Conservation (phyloP, 495 filamentous ascomycete genomes). For the Neurospora sp. region DNA sequence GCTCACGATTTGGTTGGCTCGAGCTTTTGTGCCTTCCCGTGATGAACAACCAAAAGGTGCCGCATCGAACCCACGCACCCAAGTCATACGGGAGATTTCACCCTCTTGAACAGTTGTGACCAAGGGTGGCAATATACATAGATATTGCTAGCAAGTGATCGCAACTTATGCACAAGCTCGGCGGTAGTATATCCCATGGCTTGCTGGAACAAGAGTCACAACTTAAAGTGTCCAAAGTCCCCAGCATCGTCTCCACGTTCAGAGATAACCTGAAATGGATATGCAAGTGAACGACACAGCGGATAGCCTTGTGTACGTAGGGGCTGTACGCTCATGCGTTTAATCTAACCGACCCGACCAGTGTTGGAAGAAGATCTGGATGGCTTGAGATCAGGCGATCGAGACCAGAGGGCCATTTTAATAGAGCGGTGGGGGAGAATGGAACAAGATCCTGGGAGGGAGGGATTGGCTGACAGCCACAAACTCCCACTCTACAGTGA, state of each 20-base stretch:
- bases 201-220: not conserved
- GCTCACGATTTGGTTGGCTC: not conserved
- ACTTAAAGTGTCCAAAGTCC: not conserved
- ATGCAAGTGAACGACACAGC: not conserved
- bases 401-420: slow-evolving; percentile 4
- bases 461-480: slow-evolving; percentile 1
- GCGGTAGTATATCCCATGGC: not conserved
- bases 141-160: not conserved
- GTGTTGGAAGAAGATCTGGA: slow-evolving; percentile 9
- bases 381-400: slow-evolving; percentile 19
- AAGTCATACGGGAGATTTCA: not conserved
- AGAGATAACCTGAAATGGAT: not conserved
- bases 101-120: not conserved
- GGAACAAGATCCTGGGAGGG: slow-evolving; percentile 2
- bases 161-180: not conserved
- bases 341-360: slow-evolving; percentile 9
- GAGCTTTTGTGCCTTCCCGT: not conserved
- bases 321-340: slow-evolving; percentile 3
- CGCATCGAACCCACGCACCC: not conserved
- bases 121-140: not conserved
- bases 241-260: not conserved
- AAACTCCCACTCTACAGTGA: not conserved
- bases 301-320: not conserved
- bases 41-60: not conserved
- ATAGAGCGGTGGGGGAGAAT: slow-evolving; percentile 2